phyloP scores from a whole-genome alignment of 768 basidiomycete genomes.

The Clavaria fumosa region DNA sequence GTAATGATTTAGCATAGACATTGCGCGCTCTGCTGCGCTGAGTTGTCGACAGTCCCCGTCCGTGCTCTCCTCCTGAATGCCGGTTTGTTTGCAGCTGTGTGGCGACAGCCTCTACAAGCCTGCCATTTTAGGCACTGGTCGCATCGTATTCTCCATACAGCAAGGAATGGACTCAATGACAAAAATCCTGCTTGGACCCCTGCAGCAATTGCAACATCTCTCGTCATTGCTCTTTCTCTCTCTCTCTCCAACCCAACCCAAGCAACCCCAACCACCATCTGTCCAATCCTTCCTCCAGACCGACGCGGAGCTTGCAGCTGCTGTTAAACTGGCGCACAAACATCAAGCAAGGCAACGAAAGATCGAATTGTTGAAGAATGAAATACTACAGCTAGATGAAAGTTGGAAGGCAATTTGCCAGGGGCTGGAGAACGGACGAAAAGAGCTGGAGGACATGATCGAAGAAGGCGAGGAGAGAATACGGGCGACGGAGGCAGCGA shows the following conservation, averaged over 20 bases:
- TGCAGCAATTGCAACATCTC: slow-evolving; percentile 45
- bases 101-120: no score
- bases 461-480: slow-evolving; percentile 63
- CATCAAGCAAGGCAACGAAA: slow-evolving; percentile 66
- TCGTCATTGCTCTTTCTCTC: slow-evolving; percentile 60
- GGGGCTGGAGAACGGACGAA: slow-evolving; percentile 48
- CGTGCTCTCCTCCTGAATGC: no score
- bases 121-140: no score
- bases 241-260: slow-evolving; percentile 48
- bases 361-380: slow-evolving; percentile 56
- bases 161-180: no score
- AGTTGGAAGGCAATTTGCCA: slow-evolving; percentile 55
- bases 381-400: slow-evolving; percentile 51
- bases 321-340: slow-evolving; percentile 45
- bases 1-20: no score
- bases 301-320: slow-evolving; percentile 49
- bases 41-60: no score
- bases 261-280: slow-evolving; percentile 47
- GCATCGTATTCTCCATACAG: no score
- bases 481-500: slow-evolving; percentile 54
- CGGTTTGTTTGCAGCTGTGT: no score
- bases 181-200: slow-evolving; percentile 37
- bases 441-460: slow-evolving; percentile 53
- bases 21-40: no score
- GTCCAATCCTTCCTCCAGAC: slow-evolving; percentile 42